Evolutionary conservation across 805 yeast species (phyloP).

Genomic region (Maudiozyma serrabonitensis): DNA sequence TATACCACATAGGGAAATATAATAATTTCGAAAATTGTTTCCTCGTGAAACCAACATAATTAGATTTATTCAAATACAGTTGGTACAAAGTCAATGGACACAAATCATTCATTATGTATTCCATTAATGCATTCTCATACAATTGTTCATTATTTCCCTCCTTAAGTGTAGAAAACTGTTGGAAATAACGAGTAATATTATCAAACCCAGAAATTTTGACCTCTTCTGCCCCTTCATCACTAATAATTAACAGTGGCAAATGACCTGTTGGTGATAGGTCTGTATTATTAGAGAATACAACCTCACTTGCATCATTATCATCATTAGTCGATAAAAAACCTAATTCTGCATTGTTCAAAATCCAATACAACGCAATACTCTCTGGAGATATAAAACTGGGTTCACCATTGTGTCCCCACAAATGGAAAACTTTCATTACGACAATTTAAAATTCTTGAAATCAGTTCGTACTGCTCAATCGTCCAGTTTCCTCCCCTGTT

Average conservation of each 20-base stretch:
- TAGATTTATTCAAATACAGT: slow-evolving; percentile 43
- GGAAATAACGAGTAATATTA: slow-evolving; percentile 31
- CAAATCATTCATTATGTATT: slow-evolving; percentile 35
- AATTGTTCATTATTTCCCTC: slow-evolving; percentile 26
- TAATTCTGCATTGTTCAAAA: slow-evolving; percentile 6
- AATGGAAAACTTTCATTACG: slow-evolving; percentile 8
- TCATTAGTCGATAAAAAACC: slow-evolving; percentile 2
- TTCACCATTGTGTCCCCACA: slow-evolving; percentile 22
- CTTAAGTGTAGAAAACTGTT: not conserved
- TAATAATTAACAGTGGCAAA: slow-evolving; percentile 39
- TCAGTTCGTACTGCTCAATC: too few species aligned
- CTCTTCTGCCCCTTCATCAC: slow-evolving; percentile 5
- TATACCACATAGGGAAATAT: slow-evolving; percentile 70
- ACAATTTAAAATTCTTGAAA: not conserved
- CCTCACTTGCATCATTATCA: slow-evolving; percentile 10
- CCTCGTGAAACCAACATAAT: slow-evolving; percentile 54
- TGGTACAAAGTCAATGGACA: slow-evolving; percentile 46
- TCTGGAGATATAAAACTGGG: slow-evolving; percentile 24
- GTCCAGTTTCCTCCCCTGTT: too few species aligned
- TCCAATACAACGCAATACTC: slow-evolving; percentile 25
- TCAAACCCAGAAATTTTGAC: slow-evolving; percentile 34
- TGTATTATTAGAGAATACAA: slow-evolving; percentile 51
- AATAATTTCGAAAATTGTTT: slow-evolving; percentile 41
- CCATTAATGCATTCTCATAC: slow-evolving; percentile 36
- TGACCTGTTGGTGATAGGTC: slow-evolving; percentile 40